phyloP scores from a whole-genome alignment of 805 yeast genomes.

The Candida insectorum region DNA sequence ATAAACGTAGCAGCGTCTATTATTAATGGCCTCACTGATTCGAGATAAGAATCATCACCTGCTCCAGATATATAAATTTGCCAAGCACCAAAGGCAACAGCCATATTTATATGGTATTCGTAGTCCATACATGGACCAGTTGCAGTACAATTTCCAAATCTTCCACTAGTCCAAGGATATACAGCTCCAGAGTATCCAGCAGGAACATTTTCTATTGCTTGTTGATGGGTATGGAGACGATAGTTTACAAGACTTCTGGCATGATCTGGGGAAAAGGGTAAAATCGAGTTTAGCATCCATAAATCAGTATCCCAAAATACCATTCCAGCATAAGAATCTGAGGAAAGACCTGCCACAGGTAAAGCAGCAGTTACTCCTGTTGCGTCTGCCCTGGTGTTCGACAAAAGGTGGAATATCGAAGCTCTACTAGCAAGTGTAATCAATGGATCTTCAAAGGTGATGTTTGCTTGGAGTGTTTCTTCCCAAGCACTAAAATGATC shows the following conservation, averaged over 20 bases:
- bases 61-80: conserved; percentile 61
- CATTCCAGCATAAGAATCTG: conserved; percentile 84
- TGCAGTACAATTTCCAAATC: conserved; percentile 80
- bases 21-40: conserved; percentile 52
- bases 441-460: conserved; percentile 51
- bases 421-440: conserved; percentile 67
- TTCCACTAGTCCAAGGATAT: conserved; percentile 83
- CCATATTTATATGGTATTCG: conserved; percentile 78
- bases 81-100: conserved; percentile 69
- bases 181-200: conserved; percentile 55
- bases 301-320: conserved; percentile 87
- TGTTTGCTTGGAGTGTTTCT: conserved; percentile 37
- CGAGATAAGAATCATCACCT: conserved; percentile 52
- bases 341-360: conserved; percentile 67
- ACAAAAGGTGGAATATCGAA: conserved; percentile 65
- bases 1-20: conserved; percentile 70
- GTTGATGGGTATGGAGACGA: conserved; percentile 56
- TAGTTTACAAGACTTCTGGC: conserved; percentile 61
- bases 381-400: conserved; percentile 60
- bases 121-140: conserved; percentile 84
- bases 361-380: conserved; percentile 59
- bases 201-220: conserved; percentile 60
- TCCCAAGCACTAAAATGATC: conserved; percentile 62
- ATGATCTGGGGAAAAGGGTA: conserved; percentile 64
- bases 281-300: conserved; percentile 73